Evolutionary conservation across 495 filamentous ascomycete species (phyloP), one percentile per base, ranked within the genome.

Genomic region (Hapsidospora chrysogenum): DNA sequence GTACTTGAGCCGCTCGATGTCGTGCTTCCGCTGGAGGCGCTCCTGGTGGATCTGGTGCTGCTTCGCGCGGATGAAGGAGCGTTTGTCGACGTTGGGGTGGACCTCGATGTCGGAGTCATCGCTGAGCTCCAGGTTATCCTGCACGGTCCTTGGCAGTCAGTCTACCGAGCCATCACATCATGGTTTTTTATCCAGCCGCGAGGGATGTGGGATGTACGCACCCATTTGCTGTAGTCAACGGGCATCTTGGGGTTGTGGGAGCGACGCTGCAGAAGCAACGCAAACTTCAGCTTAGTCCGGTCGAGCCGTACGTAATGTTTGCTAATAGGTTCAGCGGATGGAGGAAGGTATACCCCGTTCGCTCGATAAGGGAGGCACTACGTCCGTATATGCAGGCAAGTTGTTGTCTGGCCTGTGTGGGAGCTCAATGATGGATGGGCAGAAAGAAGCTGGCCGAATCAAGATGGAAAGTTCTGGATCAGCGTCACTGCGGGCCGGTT

Each of bases 41-140:
- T 94, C 77, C 49, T 79, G 70, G 51, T 97, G 89, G 50, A 97
- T 97, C 54, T 96, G 85, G 49, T 80, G 76, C 58, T 95, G 89
- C 62, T 96, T 97, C 37, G 89, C 89, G 36, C 89, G 83, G 53
- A 97, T 97, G 60, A 97, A 97, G 36, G 89, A 96, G 2, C 78
- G 76, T 50, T 97, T 97, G 61, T 97, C 89, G 55, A 97, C 89
- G 60, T 97, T 97, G 38, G 92, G 89, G 55, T 97, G 89, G 18
- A 95, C 87, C 58, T 97, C 89, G 49, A 97, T 80, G 53, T 97
- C 89, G 29, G 85, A 93, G 56, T 97, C 89, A 56, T 97, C 89
- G 42, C 82, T 92, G 46, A 97, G 74, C 71, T 97, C 89, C 47
- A 97, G 67, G 29, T 76, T 72, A 51, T 94, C 85, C 84, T 78